Evolutionary conservation across 345 rosid genomes (phyloP), one percentile per base, ranked within the genome.

Genomic region (Gynandropsis gynandra): DNA sequence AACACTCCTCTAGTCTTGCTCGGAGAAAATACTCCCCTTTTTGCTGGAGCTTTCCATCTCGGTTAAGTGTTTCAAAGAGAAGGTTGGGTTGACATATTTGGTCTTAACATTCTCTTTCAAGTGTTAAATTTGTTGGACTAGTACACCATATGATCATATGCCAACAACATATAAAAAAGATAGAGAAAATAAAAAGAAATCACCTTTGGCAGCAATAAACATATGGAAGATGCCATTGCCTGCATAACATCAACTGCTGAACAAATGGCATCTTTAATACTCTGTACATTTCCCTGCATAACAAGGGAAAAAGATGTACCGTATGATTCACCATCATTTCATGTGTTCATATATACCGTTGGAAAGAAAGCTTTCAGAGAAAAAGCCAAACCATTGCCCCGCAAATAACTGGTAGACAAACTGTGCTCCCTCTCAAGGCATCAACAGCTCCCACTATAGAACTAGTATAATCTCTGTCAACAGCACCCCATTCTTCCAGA

Each of bases 231-330:
- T 31, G 80, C 80, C 89, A 92, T 82, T 42, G 89, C 81, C 56
- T 85, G 95, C 89, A 92, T 77, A 46, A 92, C 85, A 72, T 82
- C 88, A 63, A 80, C 80, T 4, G 89, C 98, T 31, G 95, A 92
- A 68, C 73, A 76, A 66, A 87, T 69, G 31, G 93, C 96, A 62
- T 79, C 80, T 63, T 82, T 82, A 47, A 87, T 66, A 36, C 72
- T 82, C 33, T 75, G 87, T 61, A 75, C 50, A 65, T 92, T 89
- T 37, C 79, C 89, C 98, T 92, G 82, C 35, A 74, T 42, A 51
- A 38, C 40, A 36, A 2, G 40, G 6, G 13, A 9, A 36, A 36
- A 36, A 8, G 16, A 6, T 18, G 39, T 16, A 29, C 29, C 29
- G 29, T n/a, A 49, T 55, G 39, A 41, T 63, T 15, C 39, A 49